A percentile compares a stretch with the other conserved stretches of the same genome.
These are phyloP conservation scores for Pythium folliculosum DNA, from an alignment of 352 stramenopile genomes.

Conservation along the genomic window DNA sequence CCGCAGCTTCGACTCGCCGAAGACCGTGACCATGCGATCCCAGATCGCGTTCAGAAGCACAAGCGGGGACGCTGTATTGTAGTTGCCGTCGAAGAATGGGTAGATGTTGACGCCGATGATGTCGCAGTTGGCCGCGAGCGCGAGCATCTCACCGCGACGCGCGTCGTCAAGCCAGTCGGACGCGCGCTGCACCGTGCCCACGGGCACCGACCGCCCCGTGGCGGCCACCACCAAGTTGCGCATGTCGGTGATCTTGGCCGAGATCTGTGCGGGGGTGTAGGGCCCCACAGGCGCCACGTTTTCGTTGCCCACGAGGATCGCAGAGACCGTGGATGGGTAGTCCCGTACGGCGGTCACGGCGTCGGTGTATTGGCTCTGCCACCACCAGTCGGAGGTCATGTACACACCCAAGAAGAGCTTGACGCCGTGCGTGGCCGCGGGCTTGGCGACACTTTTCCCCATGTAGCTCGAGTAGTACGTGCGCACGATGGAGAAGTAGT, in stretches of 20 bases:
- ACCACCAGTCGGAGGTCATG: conserved; percentile 77
- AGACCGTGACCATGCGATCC: conserved; percentile 53
- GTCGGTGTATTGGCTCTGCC: conserved; percentile 43
- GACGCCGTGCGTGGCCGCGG: conserved; percentile 43
- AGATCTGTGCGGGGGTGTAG: conserved; percentile 46
- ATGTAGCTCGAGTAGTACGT: conserved; percentile 84
- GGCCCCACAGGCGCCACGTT: conserved; percentile 56
- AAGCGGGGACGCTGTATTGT: conserved; percentile 43
- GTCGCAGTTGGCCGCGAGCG: conserved; percentile 53
- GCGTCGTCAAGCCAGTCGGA: conserved; percentile 55
- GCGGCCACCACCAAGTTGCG: conserved; percentile 30
- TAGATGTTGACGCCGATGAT: conserved; percentile 85
- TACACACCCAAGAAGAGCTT: conserved; percentile 74
- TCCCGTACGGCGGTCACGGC: conserved; percentile 48
- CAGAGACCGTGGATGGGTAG: conserved; percentile 56
- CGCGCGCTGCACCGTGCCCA: conserved; percentile 75
- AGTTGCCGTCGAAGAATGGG: conserved; percentile 69
- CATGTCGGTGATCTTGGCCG: conserved; percentile 36
- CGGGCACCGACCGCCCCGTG: conserved; percentile 40
- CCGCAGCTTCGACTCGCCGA: conserved; percentile 51
- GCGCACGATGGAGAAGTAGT: conserved; percentile 56
- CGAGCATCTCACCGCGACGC: conserved; percentile 39
- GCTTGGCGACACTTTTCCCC: conserved; percentile 43
- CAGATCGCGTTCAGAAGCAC: conserved; percentile 60
- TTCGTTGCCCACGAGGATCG: conserved; percentile 74